phyloP scores from a whole-genome alignment of 805 yeast genomes.

The Wickerhamiella occidentalis region DNA sequence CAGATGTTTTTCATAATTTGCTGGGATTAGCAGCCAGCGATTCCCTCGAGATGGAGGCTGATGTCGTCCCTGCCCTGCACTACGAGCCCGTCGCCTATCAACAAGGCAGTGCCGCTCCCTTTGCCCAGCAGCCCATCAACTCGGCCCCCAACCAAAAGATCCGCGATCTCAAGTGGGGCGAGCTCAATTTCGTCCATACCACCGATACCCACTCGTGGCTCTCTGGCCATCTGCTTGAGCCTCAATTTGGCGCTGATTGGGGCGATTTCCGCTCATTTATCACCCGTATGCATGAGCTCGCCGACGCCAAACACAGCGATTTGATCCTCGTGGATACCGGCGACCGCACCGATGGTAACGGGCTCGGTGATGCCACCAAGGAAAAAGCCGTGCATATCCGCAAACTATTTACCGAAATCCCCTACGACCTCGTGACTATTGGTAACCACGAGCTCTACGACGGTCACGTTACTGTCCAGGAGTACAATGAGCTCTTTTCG shows the following conservation, averaged over 20 bases:
- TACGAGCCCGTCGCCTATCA: neutral
- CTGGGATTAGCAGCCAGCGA: neutral
- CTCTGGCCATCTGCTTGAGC: constrained; percentile 44
- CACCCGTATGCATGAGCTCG: constrained; percentile 35
- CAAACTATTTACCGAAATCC: constrained; percentile 45
- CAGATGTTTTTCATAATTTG: neutral
- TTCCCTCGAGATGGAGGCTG: neutral
- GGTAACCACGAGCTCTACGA: constrained; percentile 86
- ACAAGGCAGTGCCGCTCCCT: neutral
- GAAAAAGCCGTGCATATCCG: constrained; percentile 56
- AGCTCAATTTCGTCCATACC: constrained; percentile 77
- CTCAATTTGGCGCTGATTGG: constrained; percentile 55
- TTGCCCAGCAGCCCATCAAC: neutral
- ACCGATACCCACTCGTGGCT: constrained; percentile 97
- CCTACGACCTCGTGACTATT: constrained; percentile 66
- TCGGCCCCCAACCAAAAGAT: constrained; percentile 12
- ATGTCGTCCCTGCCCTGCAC: neutral
- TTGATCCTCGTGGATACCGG: constrained; percentile 72
- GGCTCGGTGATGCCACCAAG: constrained; percentile 54
- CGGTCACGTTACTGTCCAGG: constrained; percentile 50
- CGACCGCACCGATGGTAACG: constrained; percentile 90
- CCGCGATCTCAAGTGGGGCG: constrained; percentile 44
- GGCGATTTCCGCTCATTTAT: constrained; percentile 78
- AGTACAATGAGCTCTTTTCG: constrained; percentile 40
- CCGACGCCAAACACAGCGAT: constrained; percentile 41